phyloP scores from a whole-genome alignment of 306 rosid species.

The Amphicarpaea edgeworthii region DNA sequence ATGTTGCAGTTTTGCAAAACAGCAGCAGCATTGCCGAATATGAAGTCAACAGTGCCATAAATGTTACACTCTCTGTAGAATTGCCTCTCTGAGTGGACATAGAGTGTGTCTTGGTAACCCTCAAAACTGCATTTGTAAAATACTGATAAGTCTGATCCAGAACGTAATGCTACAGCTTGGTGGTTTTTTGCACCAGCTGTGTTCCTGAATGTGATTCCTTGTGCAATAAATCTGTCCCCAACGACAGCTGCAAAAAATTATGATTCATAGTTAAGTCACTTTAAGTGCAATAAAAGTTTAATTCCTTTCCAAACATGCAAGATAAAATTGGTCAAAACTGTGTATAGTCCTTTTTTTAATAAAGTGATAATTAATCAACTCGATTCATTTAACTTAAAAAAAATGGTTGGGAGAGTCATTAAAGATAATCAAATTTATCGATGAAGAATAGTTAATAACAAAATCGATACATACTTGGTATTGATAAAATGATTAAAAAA shows the following conservation, averaged over 20 bases:
- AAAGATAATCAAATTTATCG: no score
- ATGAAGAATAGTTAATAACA: no score
- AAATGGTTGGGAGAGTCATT: no score
- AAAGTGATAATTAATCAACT: no score
- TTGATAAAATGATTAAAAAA: no score
- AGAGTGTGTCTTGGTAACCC: constrained; percentile 83
- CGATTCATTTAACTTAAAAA: no score
- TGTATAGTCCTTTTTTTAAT: no score
- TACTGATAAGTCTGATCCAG: constrained; percentile 79
- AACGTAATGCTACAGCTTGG: constrained; percentile 86
- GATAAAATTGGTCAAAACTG: no score
- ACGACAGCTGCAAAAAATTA: constrained; percentile 59
- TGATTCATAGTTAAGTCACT: background rate
- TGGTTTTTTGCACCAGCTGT: constrained; percentile 76
- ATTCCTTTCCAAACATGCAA: background rate
- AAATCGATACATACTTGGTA: no score
- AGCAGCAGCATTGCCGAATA: constrained; percentile 80
- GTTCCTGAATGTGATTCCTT: constrained; percentile 75
- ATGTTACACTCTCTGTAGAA: constrained; percentile 78
- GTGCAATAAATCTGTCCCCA: constrained; percentile 75
- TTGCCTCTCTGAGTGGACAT: constrained; percentile 75
- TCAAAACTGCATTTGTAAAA: constrained; percentile 76
- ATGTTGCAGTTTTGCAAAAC: constrained; percentile 73
- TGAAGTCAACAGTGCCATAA: constrained; percentile 82
- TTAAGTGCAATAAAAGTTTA: background rate